Conservation (phyloP, 2,329 filamentous ascomycete genomes). For the Hyphodiscus sp. region DNA sequence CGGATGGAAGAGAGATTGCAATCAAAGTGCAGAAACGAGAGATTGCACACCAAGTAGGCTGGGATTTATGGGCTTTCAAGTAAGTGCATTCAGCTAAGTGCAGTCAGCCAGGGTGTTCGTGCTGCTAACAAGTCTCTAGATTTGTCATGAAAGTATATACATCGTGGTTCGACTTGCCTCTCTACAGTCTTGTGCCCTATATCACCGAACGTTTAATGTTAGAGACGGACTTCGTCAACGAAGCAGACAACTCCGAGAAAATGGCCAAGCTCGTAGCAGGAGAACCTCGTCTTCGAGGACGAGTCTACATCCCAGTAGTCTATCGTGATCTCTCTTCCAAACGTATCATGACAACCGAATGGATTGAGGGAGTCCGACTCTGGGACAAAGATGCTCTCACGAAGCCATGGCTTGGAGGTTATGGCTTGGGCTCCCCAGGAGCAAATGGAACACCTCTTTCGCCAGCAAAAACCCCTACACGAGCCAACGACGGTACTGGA, state of each 20-base stretch:
- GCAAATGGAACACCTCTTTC: slow-evolving; percentile 59
- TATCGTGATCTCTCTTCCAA: slow-evolving; percentile 77
- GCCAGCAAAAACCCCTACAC: slow-evolving; percentile 25
- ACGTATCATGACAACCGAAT: slow-evolving; percentile 88
- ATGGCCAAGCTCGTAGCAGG: slow-evolving; percentile 72
- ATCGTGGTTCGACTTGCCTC: slow-evolving; percentile 84
- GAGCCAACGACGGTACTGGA: slow-evolving; percentile 44
- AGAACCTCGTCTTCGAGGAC: slow-evolving; percentile 68
- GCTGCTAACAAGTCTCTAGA: slow-evolving; percentile 34
- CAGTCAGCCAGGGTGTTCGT: too few relatives aligned
- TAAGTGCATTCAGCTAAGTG: slow-evolving; percentile 33
- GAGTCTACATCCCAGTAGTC: slow-evolving; percentile 83
- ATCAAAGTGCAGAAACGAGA: slow-evolving; percentile 96
- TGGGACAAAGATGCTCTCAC: slow-evolving; percentile 87
- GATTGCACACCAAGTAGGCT: slow-evolving; percentile 82
- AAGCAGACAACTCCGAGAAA: slow-evolving; percentile 78
- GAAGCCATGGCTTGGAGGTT: slow-evolving; percentile 70
- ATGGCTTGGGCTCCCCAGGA: slow-evolving; percentile 70
- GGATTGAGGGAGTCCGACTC: slow-evolving; percentile 90
- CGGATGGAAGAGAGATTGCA: slow-evolving; percentile 85
- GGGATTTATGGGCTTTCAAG: slow-evolving; percentile 96
- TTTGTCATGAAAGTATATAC: slow-evolving; percentile 79
- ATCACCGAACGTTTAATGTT: slow-evolving; percentile 86
- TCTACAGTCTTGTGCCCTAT: slow-evolving; percentile 86
- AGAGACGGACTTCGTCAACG: slow-evolving; percentile 91